Percentiles rank a stretch among this genome's conserved stretches.
phyloP scores from a whole-genome alignment of 306 rosid genomes.

The Cucurbita moschata region DNA sequence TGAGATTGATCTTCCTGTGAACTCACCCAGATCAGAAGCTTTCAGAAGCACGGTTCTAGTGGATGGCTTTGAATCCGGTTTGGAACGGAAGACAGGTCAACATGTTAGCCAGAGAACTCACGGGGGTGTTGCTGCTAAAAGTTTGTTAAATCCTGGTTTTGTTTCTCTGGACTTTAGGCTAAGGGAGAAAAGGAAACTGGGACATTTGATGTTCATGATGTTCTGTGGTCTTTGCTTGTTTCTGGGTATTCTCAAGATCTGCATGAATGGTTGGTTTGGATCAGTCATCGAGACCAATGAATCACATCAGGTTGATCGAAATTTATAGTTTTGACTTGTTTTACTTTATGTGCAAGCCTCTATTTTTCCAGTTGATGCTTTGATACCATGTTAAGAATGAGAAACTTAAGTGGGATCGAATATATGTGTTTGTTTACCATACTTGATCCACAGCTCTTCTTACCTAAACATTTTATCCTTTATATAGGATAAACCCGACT shows the following conservation, averaged over 20 bases:
- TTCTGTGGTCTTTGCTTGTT: constrained; percentile 81
- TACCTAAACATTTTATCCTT: constrained; percentile 11
- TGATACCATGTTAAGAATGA: too few relatives aligned
- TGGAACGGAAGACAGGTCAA: constrained; percentile 35
- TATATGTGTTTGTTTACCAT: neutral
- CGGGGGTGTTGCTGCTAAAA: constrained; percentile 25
- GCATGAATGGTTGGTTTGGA: constrained; percentile 96
- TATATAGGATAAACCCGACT: constrained; percentile 41
- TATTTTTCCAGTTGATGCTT: neutral
- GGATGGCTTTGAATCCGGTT: constrained; percentile 35
- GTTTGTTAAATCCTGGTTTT: constrained; percentile 32
- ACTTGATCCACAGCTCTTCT: neutral
- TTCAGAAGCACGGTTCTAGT: constrained; percentile 12
- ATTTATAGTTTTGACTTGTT: neutral
- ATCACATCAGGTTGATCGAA: constrained; percentile 36
- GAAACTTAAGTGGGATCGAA: too few relatives aligned
- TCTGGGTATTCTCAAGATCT: constrained; percentile 76
- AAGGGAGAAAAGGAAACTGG: constrained; percentile 59
- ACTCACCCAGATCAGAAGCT: constrained; percentile 66
- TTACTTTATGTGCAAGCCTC: neutral
- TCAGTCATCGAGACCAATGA: constrained; percentile 55
- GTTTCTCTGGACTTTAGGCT: constrained; percentile 46
- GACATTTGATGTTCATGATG: constrained; percentile 77
- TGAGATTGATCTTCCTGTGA: constrained; percentile 53
- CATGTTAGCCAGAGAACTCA: constrained; percentile 45